phyloP scores from a whole-genome alignment of 805 yeast genomes.

The Diddensiella santjacobensis region DNA sequence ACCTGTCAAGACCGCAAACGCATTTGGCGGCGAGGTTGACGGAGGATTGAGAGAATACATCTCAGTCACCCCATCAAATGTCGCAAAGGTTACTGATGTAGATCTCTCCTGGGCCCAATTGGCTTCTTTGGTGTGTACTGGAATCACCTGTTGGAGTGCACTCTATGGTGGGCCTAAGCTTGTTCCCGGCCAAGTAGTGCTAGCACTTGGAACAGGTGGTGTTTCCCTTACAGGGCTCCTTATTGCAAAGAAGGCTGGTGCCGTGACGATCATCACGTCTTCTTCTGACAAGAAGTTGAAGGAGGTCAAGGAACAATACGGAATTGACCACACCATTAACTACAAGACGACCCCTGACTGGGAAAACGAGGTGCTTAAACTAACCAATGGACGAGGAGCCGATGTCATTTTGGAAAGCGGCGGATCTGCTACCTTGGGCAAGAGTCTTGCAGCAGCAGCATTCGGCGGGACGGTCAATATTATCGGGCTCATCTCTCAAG shows the following conservation, averaged over 20 bases:
- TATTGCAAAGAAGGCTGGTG: slow-evolving; percentile 18
- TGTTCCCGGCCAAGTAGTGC: slow-evolving; percentile 12
- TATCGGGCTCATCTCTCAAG: slow-evolving; percentile 12
- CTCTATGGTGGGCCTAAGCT: slow-evolving; percentile 7
- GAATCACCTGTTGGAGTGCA: slow-evolving; percentile 14
- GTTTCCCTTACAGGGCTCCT: slow-evolving; percentile 10
- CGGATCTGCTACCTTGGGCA: slow-evolving; percentile 11
- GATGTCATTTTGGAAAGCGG: slow-evolving; percentile 16
- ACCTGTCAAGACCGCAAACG: neutral
- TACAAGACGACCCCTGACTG: slow-evolving; percentile 12
- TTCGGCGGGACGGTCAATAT: slow-evolving; percentile 7
- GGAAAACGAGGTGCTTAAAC: slow-evolving; percentile 9
- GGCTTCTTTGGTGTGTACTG: slow-evolving; percentile 13
- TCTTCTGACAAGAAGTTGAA: slow-evolving; percentile 16
- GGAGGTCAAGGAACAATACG: slow-evolving; percentile 4
- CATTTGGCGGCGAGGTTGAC: slow-evolving; percentile 12
- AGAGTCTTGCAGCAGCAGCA: slow-evolving; percentile 7
- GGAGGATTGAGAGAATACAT: slow-evolving; percentile 14
- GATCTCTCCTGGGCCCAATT: slow-evolving; percentile 14
- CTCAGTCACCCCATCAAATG: neutral
- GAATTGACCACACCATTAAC: slow-evolving; percentile 11
- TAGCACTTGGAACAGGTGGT: slow-evolving; percentile 16
- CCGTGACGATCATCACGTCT: slow-evolving; percentile 12
- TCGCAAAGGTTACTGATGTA: slow-evolving; percentile 6
- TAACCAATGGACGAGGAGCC: slow-evolving; percentile 14